A percentile compares a stretch with the other conserved stretches of the same genome.
Conservation (phyloP, 441 rosid genomes). For the Daphne laureola region DNA sequence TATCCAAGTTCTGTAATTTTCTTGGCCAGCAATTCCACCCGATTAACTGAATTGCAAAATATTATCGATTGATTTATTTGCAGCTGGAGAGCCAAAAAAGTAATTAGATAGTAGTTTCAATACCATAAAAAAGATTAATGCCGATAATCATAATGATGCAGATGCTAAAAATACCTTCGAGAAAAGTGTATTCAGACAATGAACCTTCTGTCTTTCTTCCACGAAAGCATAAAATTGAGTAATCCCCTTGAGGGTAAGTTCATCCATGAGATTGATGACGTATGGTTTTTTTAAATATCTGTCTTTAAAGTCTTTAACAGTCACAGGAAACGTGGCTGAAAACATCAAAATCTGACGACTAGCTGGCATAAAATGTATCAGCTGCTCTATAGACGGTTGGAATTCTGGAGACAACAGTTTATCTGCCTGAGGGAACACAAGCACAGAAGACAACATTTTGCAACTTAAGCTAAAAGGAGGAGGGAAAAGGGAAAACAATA, state of each 20-base stretch:
- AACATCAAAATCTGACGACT: slow-evolving; percentile 89
- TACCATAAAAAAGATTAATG: slow-evolving; percentile 3
- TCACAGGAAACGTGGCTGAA: slow-evolving; percentile 97
- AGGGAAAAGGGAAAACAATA: neutral
- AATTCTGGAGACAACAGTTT: slow-evolving; percentile 97
- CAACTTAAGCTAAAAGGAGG: slow-evolving; percentile 4
- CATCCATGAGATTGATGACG: slow-evolving; percentile 95
- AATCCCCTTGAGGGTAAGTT: slow-evolving; percentile 95
- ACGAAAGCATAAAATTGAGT: slow-evolving; percentile 96
- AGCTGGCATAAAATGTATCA: slow-evolving; percentile 72
- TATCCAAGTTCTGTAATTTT: slow-evolving; percentile 98
- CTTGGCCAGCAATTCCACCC: slow-evolving; percentile 95
- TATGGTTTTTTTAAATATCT: slow-evolving; percentile 75
- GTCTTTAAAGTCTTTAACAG: slow-evolving; percentile 94
- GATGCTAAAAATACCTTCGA: slow-evolving; percentile 51
- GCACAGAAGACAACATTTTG: slow-evolving; percentile 18
- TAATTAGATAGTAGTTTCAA: slow-evolving; percentile 13
- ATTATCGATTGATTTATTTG: slow-evolving; percentile 98
- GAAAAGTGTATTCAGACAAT: slow-evolving; percentile 92
- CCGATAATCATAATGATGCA: slow-evolving; percentile 15
- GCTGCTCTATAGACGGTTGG: slow-evolving; percentile 89
- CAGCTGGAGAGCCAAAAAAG: slow-evolving; percentile 44
- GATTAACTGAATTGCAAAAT: slow-evolving; percentile 97
- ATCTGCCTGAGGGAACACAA: slow-evolving; percentile 63
- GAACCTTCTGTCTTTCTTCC: slow-evolving; percentile 98